Evolutionary conservation across 495 filamentous ascomycete species (phyloP), one percentile per base, ranked within the genome.

Genomic region (Geoglossum glabrum): DNA sequence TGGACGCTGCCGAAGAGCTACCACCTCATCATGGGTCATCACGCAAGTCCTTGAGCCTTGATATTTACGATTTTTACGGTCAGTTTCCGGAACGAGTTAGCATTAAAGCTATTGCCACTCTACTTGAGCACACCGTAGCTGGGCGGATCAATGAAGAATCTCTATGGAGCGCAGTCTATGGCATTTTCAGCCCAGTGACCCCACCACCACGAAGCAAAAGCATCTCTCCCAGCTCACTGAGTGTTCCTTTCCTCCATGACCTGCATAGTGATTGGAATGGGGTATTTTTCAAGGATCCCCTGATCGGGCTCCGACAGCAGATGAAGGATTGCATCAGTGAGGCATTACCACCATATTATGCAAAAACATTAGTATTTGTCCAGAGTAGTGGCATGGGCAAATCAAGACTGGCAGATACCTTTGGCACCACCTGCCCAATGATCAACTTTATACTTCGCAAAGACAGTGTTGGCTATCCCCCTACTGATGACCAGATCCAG

Each of bases 351-450:
- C 11, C 9, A 50, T 50, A 50, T 50, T 50, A 50, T 21, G 46
- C 46, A 23, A 50, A 28, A 50, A 50, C 46, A 23, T 50, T 50
- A 26, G 46, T 50, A 23, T 50, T 50, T 50, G 46, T 50, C 11
- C 46, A 50, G 46, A 50, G 46, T 26, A 50, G 46, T 50, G 46
- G 46, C 46, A 50, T 50, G 46, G 46, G 46, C 1, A 50, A 50
- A 50, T 50, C 46, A 26, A 50, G 46, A n/a, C 46, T 50, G 46
- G 46, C 46, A 50, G 46, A 50, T 50, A 25, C 46, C 46, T 50
- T 50, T 50, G 46, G 46, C 46, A 23, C 9, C 4, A 50, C 21
- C n/a, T 50, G 46, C 21, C 46, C 46, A 21, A 50, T 50, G 46
- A 50, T 50, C 46, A 50, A 26, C 46, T 50, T 50, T n/a, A 26